Evolutionary conservation across 2,329 filamentous ascomycete species (phyloP), one percentile per base, ranked within the genome.

Genomic region (Colletotrichum destructivum): DNA sequence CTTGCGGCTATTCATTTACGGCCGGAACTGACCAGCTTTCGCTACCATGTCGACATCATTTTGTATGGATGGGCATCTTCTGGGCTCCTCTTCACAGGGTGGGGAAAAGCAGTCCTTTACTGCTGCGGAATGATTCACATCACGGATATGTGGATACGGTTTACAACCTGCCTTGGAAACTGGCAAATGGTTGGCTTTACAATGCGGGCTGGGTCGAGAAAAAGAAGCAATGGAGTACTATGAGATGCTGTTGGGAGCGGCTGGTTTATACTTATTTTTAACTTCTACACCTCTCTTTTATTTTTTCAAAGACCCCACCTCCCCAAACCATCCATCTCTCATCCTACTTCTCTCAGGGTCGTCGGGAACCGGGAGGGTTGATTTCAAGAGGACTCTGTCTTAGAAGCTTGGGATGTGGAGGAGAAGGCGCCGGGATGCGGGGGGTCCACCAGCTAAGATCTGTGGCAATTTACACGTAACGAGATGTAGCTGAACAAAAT

Each of bases 1-100:
- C 40, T 35, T 23, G 40, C 11, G 52, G 40, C 26, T n/a, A 57
- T 42, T 12, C n/a, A 31, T 26, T 35, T 46, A 49, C 35, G 42
- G 47, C 47, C 40, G n/a, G n/a, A 64, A 47, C n/a, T 38, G 40
- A 51, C 26, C 26, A 65, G 40, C 40, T 57, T 65, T 38, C 23
- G 18, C 40, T 56, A 65, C 51, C 62, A 56, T 54, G 40, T 56
- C 40, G n/a, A 65, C 26, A 65, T 57, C 18, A 47, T 26, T n/a
- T 23, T n/a, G 18, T 26, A 42, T 49, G 42, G 26, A 49, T n/a
- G 18, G 40, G 52, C 52, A 46, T 23, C 9, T 46, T 40, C 38
- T 47, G 6, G 35, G 15, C n/a, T 57, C 15, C 49, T 26, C 23
- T 16, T 61, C 8, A 5, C 15, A 23, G 16, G 49, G 35, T 6